phyloP scores from a whole-genome alignment of 257 asterid genomes.

The Pogostemon cablin region DNA sequence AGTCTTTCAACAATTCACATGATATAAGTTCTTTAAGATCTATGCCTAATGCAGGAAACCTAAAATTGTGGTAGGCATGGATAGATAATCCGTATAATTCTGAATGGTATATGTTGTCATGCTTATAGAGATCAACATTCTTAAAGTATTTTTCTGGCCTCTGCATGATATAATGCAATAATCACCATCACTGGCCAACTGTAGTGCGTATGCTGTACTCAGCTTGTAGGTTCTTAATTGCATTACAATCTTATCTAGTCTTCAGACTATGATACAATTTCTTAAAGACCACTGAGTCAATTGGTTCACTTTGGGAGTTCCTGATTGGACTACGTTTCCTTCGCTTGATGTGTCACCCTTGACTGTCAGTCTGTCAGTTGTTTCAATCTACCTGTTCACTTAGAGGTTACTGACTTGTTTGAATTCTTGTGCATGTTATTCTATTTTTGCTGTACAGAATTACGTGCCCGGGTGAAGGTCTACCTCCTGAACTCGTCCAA shows the following conservation, averaged over 20 bases:
- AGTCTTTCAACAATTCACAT: conserved; percentile 1
- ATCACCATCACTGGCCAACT: conserved; percentile 8
- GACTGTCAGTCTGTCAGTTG: neutral
- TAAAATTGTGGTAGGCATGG: conserved; percentile 12
- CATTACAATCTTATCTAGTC: conserved; percentile 11
- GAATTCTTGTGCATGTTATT: conserved; percentile 3
- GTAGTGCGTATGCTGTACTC: neutral
- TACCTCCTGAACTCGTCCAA: conserved; percentile 72
- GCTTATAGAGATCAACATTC: neutral
- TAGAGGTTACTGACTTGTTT: neutral
- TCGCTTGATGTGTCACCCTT: conserved; percentile 1
- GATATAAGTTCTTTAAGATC: neutral
- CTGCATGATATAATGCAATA: conserved; percentile 8
- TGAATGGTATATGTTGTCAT: neutral
- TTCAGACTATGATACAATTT: neutral
- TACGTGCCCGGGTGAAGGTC: conserved; percentile 87
- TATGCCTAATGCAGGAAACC: neutral
- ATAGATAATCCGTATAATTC: neutral
- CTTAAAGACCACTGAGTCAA: neutral
- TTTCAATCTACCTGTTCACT: neutral
- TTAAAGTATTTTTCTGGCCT: neutral
- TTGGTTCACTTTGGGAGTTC: neutral
- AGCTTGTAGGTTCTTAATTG: neutral
- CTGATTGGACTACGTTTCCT: conserved; percentile 2
- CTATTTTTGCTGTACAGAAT: conserved; percentile 48